Evolutionary conservation across 345 rosid species (phyloP).

Genomic region (Gossypium stocksii): DNA sequence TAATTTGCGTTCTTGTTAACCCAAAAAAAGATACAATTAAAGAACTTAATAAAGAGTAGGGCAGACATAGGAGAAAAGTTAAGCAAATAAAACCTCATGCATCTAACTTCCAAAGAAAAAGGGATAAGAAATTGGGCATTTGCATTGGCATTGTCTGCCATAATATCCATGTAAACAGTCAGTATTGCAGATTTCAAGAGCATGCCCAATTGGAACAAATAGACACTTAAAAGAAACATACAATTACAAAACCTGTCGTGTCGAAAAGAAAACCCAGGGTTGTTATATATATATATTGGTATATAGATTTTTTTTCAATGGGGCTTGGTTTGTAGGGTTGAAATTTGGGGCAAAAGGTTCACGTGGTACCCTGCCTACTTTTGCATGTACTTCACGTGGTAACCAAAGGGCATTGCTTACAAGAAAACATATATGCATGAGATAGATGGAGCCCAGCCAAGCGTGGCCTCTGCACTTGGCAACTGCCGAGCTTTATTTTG

Average conservation of each 20-base stretch:
- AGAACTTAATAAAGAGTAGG: too few relatives aligned
- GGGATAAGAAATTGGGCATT: background rate
- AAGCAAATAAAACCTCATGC: too few relatives aligned
- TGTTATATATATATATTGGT: background rate
- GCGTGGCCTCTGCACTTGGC: background rate
- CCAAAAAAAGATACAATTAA: too few relatives aligned
- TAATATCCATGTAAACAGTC: background rate
- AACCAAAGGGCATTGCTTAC: background rate
- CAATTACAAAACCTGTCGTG: background rate
- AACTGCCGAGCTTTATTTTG: background rate
- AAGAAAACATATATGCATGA: background rate
- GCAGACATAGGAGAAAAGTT: too few relatives aligned
- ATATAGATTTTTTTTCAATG: background rate
- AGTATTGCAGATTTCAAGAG: background rate
- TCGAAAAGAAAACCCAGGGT: background rate
- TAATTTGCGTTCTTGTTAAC: too few relatives aligned
- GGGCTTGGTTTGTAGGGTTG: background rate
- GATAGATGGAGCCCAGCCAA: background rate
- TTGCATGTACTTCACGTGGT: conserved; percentile 5
- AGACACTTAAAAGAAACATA: background rate
- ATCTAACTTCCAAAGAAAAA: background rate
- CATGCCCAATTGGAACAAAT: background rate
- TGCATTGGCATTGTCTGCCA: background rate
- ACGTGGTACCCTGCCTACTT: background rate
- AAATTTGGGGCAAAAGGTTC: background rate